Evolutionary conservation across 2,329 filamentous ascomycete species (phyloP).

Genomic region (Stagonosporopsis tanaceti): DNA sequence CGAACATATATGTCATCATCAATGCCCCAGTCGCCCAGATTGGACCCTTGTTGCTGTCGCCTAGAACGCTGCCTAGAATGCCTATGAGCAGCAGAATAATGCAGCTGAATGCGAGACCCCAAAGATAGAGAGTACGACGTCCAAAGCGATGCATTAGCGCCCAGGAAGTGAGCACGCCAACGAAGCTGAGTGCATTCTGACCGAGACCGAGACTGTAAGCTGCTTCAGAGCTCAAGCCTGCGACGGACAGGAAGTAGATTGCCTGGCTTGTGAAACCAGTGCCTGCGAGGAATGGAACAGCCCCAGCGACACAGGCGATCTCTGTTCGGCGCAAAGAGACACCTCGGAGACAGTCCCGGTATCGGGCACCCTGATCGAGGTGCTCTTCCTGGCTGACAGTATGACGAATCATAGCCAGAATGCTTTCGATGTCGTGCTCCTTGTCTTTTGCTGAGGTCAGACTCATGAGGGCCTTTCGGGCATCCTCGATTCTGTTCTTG

Average conservation of each 20-base stretch:
- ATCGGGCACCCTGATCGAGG: conserved; percentile 70
- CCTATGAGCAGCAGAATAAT: conserved; percentile 67
- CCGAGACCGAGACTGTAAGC: conserved; percentile 57
- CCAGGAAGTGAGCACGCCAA: conserved; percentile 77
- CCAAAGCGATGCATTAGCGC: conserved; percentile 78
- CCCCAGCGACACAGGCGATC: conserved; percentile 63
- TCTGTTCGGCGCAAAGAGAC: conserved; percentile 79
- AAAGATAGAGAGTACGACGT: conserved; percentile 76
- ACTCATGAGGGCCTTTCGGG: conserved; percentile 6
- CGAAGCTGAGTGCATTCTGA: conserved; percentile 63
- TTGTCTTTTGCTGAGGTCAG: conserved; percentile 52
- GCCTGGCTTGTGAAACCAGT: conserved; percentile 33
- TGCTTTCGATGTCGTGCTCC: conserved; percentile 25
- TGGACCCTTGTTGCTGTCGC: conserved; percentile 46
- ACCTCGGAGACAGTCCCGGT: conserved; percentile 82
- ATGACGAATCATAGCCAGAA: conserved; percentile 79
- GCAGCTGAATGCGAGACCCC: conserved; percentile 66
- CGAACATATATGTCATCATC: conserved; percentile 58
- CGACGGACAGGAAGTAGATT: conserved; percentile 56
- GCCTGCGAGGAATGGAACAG: conserved; percentile 48
- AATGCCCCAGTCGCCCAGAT: conserved; percentile 29
- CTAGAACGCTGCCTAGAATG: conserved; percentile 6
- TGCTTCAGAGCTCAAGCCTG: conserved; percentile 50
- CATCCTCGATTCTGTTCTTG: conserved; percentile 7
- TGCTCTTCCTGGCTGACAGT: conserved; percentile 78